Percentiles rank a stretch among this genome's conserved stretches.
phyloP scores from a whole-genome alignment of 352 stramenopile species.

The Phytophthora capsici region DNA sequence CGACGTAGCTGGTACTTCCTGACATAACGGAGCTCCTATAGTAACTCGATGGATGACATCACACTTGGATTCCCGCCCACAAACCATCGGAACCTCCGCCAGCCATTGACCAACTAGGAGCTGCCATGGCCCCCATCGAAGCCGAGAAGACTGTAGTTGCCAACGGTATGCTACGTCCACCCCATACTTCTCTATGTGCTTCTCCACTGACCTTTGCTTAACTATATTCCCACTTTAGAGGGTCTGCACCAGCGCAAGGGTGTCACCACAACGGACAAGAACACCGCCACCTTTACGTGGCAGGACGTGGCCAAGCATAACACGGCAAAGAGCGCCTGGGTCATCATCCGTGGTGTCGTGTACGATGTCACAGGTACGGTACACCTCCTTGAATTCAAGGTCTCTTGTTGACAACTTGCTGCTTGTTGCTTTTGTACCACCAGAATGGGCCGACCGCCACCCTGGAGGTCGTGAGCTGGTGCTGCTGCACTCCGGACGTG shows the following conservation, averaged over 20 bases:
- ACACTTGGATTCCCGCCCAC: slow-evolving; percentile 42
- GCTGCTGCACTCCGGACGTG: slow-evolving; percentile 77
- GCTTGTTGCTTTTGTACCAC: slow-evolving; percentile 17
- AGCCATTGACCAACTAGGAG: slow-evolving; percentile 18
- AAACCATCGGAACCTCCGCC: slow-evolving; percentile 31
- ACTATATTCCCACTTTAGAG: slow-evolving; percentile 17
- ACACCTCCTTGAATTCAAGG: neutral
- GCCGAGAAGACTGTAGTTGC: slow-evolving; percentile 27
- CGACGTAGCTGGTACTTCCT: neutral
- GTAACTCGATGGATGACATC: slow-evolving; percentile 36
- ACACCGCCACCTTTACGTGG: slow-evolving; percentile 86
- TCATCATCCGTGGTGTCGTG: slow-evolving; percentile 94
- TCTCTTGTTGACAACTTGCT: slow-evolving; percentile 5
- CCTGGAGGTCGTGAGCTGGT: slow-evolving; percentile 85
- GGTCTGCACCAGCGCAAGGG: slow-evolving; percentile 72
- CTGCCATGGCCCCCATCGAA: slow-evolving; percentile 46
- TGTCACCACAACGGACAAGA: slow-evolving; percentile 22
- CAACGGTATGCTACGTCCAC: slow-evolving; percentile 25
- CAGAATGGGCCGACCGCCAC: slow-evolving; percentile 83
- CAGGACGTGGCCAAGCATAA: slow-evolving; percentile 96
- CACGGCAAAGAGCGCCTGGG: slow-evolving; percentile 95
- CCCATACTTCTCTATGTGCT: no score
- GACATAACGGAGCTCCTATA: slow-evolving; percentile 10
- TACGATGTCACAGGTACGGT: slow-evolving; percentile 92
- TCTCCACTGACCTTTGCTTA: neutral